phyloP scores from a whole-genome alignment of 805 yeast genomes.

The Candida sithepensis region DNA sequence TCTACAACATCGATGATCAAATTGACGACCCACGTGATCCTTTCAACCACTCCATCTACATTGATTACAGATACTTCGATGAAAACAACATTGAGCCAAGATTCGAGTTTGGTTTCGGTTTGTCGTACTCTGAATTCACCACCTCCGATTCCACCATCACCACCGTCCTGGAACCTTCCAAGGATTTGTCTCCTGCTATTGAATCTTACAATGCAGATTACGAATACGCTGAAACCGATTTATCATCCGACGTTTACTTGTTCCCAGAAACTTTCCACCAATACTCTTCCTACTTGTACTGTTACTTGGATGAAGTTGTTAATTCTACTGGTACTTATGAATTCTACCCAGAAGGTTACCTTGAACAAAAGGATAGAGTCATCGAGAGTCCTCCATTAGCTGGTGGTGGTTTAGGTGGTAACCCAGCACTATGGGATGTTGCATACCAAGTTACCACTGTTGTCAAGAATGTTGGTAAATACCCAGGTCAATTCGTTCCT shows the following conservation, averaged over 20 bases:
- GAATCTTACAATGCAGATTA: neutral
- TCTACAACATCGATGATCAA: conserved; percentile 31
- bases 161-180: neutral
- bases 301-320: conserved; percentile 3
- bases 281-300: conserved; percentile 3
- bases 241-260: neutral
- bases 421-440: conserved; percentile 41
- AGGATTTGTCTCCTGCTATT: neutral
- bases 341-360: neutral
- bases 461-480: conserved; percentile 37
- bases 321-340: neutral
- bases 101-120: conserved; percentile 60
- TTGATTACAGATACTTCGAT: conserved; percentile 59
- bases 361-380: neutral
- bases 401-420: conserved; percentile 32
- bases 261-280: conserved; percentile 6
- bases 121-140: conserved; percentile 48
- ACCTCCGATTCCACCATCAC: conserved; percentile 18
- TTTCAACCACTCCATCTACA: conserved; percentile 39
- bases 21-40: conserved; percentile 38
- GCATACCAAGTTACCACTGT: conserved; percentile 35
- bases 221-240: neutral
- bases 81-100: conserved; percentile 52
- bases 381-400: neutral
- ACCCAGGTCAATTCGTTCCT: conserved; percentile 39